These are phyloP conservation scores for Bolboschoenoplectus hybrid DNA, from an alignment of 202 grass and related monocot species.

Conservation along the genomic window DNA sequence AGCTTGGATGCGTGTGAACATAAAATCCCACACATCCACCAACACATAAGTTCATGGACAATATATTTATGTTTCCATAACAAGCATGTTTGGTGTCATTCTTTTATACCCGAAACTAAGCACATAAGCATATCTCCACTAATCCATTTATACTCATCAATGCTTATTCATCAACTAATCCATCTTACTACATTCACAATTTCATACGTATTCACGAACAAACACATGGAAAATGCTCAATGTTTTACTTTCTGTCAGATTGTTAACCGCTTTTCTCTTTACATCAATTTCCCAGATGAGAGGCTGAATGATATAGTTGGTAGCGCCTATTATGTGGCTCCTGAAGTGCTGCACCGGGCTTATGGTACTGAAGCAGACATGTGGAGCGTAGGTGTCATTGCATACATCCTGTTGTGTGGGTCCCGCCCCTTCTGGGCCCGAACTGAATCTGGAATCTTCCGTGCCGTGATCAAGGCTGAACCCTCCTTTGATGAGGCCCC, in stretches of 20 bases:
- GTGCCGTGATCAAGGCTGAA: constrained; percentile 94
- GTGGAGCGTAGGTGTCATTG: constrained; percentile 99
- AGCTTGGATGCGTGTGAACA: background rate
- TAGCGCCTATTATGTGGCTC: constrained; percentile 98
- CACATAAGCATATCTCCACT: background rate
- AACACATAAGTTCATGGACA: background rate
- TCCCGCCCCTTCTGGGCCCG: constrained; percentile 96
- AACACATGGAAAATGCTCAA: background rate
- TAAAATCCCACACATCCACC: background rate
- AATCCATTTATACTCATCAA: background rate
- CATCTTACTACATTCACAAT: background rate
- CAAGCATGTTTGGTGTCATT: background rate
- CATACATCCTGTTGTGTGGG: constrained; percentile 94
- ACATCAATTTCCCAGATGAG: constrained; percentile 66
- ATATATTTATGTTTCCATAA: background rate
- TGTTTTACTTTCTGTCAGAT: background rate
- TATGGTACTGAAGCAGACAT: constrained; percentile 97
- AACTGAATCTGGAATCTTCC: constrained; percentile 97
- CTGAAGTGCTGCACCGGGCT: constrained; percentile 90
- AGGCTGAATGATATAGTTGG: constrained; percentile 98
- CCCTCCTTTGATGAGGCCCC: constrained; percentile 95
- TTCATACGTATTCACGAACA: background rate
- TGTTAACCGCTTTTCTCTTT: constrained; percentile 19
- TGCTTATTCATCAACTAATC: background rate
- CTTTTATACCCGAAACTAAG: background rate